Evolutionary conservation across 331 rosid genomes (phyloP), one percentile per base, ranked within the genome.

Genomic region (Malus hybrid): DNA sequence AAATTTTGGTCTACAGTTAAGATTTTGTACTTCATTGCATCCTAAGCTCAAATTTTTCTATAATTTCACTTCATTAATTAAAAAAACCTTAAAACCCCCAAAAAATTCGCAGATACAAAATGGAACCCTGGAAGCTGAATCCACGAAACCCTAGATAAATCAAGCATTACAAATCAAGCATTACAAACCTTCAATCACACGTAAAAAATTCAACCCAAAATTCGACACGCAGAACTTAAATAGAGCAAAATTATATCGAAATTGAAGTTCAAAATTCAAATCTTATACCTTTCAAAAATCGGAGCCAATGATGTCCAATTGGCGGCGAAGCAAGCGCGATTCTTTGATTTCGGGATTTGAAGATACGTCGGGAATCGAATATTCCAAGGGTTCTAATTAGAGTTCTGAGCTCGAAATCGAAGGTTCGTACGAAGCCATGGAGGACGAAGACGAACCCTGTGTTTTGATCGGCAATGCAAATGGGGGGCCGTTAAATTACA

Each of bases 381-480:
- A 70, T 39, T 78, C 66, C 48, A 54, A 65, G 67, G 74, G 73
- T 70, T 55, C 61, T 76, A 75, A 39, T 65, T 55, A 67, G 85
- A 81, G 82, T 36, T 85, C 72, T 83, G 80, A 85, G 85, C 85
- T 88, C 80, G 79, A 87, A 89, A 90, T 88, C 90, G 76, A 86
- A 88, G 81, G 86, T 85, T 90, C 85, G 88, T 80, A 80, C 85
- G 76, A 88, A 84, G 80, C 89, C 89, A 87, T 81, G 90, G 90
- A 77, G 87, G 90, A 78, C 73, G 91, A 87, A 42, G 69, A 61
- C 10, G 44, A 74, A 87, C 80, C 85, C 87, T 83, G 88, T 90
- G 86, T 86, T 88, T 87, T 88, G 96, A 90, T 88, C 93, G 91
- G 86, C 86, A 87, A 81, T 69, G 87, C 73, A 83, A 78, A 1